Evolutionary conservation across 164 flowering plant species (phyloP).

Genomic region (Akebia trifoliata): DNA sequence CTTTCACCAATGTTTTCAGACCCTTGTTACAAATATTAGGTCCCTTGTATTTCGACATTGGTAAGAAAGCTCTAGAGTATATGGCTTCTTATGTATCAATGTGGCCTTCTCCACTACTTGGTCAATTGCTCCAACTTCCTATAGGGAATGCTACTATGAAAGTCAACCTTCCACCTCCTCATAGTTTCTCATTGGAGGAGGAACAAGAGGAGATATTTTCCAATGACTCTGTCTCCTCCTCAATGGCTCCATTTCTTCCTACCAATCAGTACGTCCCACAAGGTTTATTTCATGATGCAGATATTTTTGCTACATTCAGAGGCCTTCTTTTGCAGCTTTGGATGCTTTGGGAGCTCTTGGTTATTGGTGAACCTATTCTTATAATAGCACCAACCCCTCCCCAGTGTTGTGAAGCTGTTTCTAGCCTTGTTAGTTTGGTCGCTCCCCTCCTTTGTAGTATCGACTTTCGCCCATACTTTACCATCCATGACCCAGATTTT

Average conservation of each 20-base stretch:
- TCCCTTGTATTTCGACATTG: slow-evolving; percentile 90
- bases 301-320: slow-evolving; percentile 75
- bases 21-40: slow-evolving; percentile 95
- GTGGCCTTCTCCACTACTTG: slow-evolving; percentile 84
- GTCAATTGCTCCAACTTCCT: slow-evolving; percentile 83
- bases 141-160: slow-evolving; percentile 84
- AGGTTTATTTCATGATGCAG: slow-evolving; percentile 92
- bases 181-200: slow-evolving; percentile 58
- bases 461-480: slow-evolving; percentile 95
- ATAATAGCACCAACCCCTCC: slow-evolving; percentile 93
- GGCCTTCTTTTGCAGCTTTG: slow-evolving; percentile 87
- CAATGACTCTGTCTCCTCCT: slow-evolving; percentile 60
- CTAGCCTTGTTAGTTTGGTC: slow-evolving; percentile 84
- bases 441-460: slow-evolving; percentile 83
- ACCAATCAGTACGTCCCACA: slow-evolving; percentile 75
- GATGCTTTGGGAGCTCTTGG: slow-evolving; percentile 86
- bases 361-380: slow-evolving; percentile 92
- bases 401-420: slow-evolving; percentile 98
- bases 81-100: slow-evolving; percentile 75
- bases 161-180: slow-evolving; percentile 85
- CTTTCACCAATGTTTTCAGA: slow-evolving; percentile 81
- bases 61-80: slow-evolving; percentile 80
- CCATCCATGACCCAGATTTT: slow-evolving; percentile 92
- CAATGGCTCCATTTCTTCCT: slow-evolving; percentile 76
- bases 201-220: slow-evolving; percentile 42